Conservation (phyloP, 768 basidiomycete genomes). For the Leucosporidium scottii region DNA sequence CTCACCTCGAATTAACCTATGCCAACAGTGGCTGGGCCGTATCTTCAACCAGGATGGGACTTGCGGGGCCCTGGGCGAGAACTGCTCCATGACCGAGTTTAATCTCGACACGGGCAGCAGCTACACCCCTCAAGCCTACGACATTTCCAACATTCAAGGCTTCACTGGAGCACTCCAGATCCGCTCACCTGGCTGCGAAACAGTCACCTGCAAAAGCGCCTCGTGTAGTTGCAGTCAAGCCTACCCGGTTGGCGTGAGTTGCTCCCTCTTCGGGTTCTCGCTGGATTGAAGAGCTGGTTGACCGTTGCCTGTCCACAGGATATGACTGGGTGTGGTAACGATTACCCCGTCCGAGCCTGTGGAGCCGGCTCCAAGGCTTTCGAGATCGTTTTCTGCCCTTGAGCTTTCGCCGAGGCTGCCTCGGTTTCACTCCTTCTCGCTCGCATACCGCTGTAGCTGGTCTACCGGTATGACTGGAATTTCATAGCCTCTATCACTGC, state of each 20-base stretch:
- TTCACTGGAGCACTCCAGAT: not conserved
- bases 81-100: slow-evolving; percentile 46
- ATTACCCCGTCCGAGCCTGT: too few species aligned
- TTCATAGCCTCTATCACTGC: too few species aligned
- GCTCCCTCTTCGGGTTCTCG: too few species aligned
- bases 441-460: too few species aligned
- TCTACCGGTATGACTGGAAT: too few species aligned
- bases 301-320: too few species aligned
- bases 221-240: not conserved
- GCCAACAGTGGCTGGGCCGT: not conserved
- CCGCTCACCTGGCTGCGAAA: not conserved
- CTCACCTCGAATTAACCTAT: not conserved
- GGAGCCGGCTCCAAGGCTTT: too few species aligned
- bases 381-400: too few species aligned
- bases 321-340: too few species aligned
- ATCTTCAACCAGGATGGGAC: slow-evolving; percentile 44
- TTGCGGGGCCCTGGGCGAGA: slow-evolving; percentile 46
- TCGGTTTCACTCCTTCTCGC: too few species aligned
- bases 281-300: too few species aligned
- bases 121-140: slow-evolving; percentile 44
- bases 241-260: not conserved
- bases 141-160: slow-evolving; percentile 45
- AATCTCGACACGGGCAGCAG: slow-evolving; percentile 41
- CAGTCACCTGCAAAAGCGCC: not conserved
- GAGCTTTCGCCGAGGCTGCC: too few species aligned